Evolutionary conservation across 2,329 filamentous ascomycete genomes (phyloP), one percentile per base, ranked within the genome.

Genomic region (Phaeosphaeria sp.): DNA sequence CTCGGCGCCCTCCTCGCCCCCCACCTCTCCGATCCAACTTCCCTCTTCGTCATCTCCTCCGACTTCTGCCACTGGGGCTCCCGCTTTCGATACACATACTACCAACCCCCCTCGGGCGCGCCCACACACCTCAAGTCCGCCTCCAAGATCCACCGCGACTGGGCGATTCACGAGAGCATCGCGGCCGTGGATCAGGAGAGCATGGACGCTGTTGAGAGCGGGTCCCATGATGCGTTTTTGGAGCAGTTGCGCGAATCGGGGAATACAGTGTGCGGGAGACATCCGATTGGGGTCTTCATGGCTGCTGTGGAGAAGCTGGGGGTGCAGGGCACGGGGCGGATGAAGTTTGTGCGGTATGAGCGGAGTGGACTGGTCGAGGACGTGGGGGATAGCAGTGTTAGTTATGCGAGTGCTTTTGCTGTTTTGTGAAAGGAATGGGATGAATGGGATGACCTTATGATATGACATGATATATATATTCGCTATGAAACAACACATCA

Each of bases 21-120:
- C 0, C 96, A 49, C 52, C 52, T 54, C 33, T 18, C 46, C 33
- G 52, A 54, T 66, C 86, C 89, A 0, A 80, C 84, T 13, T 96
- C 91, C 59, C 87, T 89, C 1, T 97, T 98, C 73, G 85, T 99
- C 59, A 85, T 98, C 62, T 95, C 91, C 75, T 97, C 93, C 0
- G 95, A 99, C 76, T 99, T 99, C 76, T 97, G 94, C 64, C 95
- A 99, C 77, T 99, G 95, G 95, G 95, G 95, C 11, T 68, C 82
- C 0, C 85, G 92, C 49, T 99, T 97, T 77, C 82, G 85, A 54
- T 99, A 98, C 77, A 91, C 88, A 25, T 90, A 90, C 58, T 97
- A 97, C 75, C 84, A 87, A 30, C 80, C 85, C 58, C 70, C 81
- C 22, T 65, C 76, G 72, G 60, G 77, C 80, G 71, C 81, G 62